Evolutionary conservation across 345 rosid genomes (phyloP).

Genomic region (Hypericum perforatum): DNA sequence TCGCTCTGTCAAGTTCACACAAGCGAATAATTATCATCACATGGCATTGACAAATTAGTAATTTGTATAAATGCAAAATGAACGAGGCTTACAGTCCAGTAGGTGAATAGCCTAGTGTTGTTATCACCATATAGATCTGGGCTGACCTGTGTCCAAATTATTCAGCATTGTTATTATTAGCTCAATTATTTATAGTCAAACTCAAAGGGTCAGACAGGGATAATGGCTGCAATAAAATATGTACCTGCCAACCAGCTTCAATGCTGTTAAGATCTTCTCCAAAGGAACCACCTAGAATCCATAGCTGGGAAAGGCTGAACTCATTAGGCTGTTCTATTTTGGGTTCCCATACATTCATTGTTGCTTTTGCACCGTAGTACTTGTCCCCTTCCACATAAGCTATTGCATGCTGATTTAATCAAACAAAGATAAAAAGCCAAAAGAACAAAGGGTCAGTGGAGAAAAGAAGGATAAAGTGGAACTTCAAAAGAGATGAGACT

Average conservation of each 20-base stretch:
- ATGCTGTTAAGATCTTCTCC: slow-evolving; percentile 98
- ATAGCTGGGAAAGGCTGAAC: slow-evolving; percentile 94
- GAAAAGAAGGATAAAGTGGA: no score
- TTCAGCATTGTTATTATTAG: slow-evolving; percentile 3
- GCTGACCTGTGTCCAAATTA: slow-evolving; percentile 53
- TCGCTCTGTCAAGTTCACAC: slow-evolving; percentile 45
- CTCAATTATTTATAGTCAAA: slow-evolving; percentile 13
- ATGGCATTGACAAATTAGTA: background rate
- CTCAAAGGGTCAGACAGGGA: background rate
- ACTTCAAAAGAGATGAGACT: no score
- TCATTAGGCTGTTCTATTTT: slow-evolving; percentile 88
- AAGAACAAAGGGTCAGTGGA: slow-evolving; percentile 13
- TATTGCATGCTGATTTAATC: slow-evolving; percentile 72
- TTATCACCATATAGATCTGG: slow-evolving; percentile 99
- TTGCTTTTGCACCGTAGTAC: slow-evolving; percentile 90
- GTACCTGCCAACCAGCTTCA: slow-evolving; percentile 99
- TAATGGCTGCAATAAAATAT: background rate
- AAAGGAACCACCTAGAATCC: slow-evolving; percentile 95
- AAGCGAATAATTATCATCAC: no score
- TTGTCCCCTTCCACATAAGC: slow-evolving; percentile 89
- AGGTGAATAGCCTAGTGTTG: slow-evolving; percentile 96
- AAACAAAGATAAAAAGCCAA: slow-evolving; percentile 13
- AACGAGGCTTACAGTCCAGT: slow-evolving; percentile 79
- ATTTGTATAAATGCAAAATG: background rate
- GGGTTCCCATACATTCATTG: slow-evolving; percentile 98